Evolutionary conservation across 2,329 filamentous ascomycete genomes (phyloP), one percentile per base, ranked within the genome.

Genomic region (Tolypocladium capitatum): DNA sequence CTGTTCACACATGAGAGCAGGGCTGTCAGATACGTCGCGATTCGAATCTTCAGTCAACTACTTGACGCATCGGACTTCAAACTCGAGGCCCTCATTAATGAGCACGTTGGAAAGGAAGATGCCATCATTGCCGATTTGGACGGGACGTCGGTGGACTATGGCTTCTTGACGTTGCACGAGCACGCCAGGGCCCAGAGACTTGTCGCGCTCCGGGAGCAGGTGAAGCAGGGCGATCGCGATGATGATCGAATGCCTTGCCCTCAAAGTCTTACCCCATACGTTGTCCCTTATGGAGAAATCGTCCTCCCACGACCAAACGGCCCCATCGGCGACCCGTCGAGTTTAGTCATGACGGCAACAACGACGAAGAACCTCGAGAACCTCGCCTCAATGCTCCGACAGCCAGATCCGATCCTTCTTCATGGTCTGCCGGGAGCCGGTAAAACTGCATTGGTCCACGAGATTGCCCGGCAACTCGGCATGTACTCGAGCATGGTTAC

Each of bases 401-500:
- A 72, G 4, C 63, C 77, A 1, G 80, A 81, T 1, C 88, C 94
- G 0, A 73, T 96, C 33, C 71, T 98, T 20, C 73, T 98, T 5
- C 80, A 88, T 52, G 92, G 92, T 1, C 71, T 86, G 14, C 79
- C 91, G 8, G 91, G 94, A 20, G 85, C 85, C 31, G 92, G 92
- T 45, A 99, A 99, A 70, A 96, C 92, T 0, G 81, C 86, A 0
- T 67, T 94, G 20, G 79, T 94, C 14, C 84, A 87, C 53, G 84
- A 96, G 61, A 76, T 91, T 51, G 90, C 91, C 24, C 79, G 78
- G 57, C 78, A 84, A 55, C 77, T 97, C 48, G 86, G 85, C 51
- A 87, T 87, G 66, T 78, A 86, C 21, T 77, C 82, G 6, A 80
- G 78, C 50, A 89, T 98, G 81, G 84, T 98, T 46, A 97, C 91